Evolutionary conservation across 1,139 yeast genomes (phyloP).

Genomic region (Candida buenavistaensis): DNA sequence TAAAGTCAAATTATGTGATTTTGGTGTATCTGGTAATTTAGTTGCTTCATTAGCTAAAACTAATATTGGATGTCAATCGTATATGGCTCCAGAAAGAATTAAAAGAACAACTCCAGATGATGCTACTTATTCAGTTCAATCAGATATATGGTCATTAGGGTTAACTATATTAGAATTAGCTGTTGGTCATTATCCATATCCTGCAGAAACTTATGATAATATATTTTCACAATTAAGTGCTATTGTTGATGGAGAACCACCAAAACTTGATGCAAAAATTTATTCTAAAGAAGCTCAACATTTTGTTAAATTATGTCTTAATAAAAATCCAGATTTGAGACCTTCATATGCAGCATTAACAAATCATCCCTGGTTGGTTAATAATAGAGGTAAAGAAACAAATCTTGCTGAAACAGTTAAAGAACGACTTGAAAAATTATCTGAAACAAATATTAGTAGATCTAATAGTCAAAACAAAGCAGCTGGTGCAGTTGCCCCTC

Average conservation of each 20-base stretch:
- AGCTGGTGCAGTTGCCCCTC: conserved; percentile 15
- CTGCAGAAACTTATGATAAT: conserved; percentile 88
- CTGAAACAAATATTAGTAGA: conserved; percentile 17
- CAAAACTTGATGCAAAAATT: conserved; percentile 52
- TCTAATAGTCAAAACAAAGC: conserved; percentile 16
- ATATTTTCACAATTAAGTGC: conserved; percentile 93
- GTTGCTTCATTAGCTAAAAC: conserved; percentile 96
- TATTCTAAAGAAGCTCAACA: conserved; percentile 78
- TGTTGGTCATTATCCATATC: conserved; percentile 90
- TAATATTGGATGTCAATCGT: conserved; percentile 96
- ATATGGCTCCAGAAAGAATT: conserved; percentile 99
- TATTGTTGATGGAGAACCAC: conserved; percentile 95
- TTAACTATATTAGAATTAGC: conserved; percentile 87
- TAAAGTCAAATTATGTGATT: conserved; percentile 89
- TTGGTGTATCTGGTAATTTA: conserved; percentile 93
- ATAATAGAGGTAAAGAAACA: conserved; percentile 43
- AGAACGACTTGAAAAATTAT: conserved; percentile 29
- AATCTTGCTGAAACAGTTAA: conserved; percentile 44
- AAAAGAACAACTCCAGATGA: conserved; percentile 60
- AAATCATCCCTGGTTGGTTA: conserved; percentile 79
- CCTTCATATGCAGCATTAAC: conserved; percentile 80
- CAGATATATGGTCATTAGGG: conserved; percentile 96
- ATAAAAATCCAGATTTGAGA: conserved; percentile 76
- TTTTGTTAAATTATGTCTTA: conserved; percentile 78
- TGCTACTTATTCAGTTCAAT: conserved; percentile 85